Conservation (phyloP, 768 basidiomycete species). For the Pilatotrama ljubarskyi region DNA sequence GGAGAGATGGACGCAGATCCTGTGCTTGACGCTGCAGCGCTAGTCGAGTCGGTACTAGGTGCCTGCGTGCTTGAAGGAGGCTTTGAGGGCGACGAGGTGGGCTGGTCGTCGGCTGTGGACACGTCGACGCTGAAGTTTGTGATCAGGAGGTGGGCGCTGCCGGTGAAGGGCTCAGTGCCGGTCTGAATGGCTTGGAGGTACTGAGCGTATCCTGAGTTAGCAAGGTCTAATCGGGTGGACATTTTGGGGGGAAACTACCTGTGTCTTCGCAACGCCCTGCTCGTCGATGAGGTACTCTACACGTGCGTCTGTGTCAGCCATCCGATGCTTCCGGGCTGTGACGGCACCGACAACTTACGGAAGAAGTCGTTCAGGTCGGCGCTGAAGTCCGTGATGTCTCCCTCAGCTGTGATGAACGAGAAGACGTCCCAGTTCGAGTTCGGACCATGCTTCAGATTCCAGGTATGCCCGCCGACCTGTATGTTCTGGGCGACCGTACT, state of each 20-base stretch:
- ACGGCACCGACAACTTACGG: slow-evolving; percentile 35
- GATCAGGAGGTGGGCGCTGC: slow-evolving; percentile 47
- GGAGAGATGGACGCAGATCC: neutral
- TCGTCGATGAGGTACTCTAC: slow-evolving; percentile 47
- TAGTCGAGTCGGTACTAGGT: neutral
- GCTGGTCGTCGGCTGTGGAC: slow-evolving; percentile 1
- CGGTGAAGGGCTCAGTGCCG: slow-evolving; percentile 57
- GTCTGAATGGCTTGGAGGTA: slow-evolving; percentile 55
- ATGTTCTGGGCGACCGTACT: slow-evolving; percentile 48
- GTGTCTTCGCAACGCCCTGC: slow-evolving; percentile 47
- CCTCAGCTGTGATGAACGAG: slow-evolving; percentile 51
- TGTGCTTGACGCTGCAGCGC: neutral
- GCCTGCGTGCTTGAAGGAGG: neutral
- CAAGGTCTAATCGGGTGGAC: too few relatives aligned
- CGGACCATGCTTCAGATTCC: slow-evolving; percentile 59
- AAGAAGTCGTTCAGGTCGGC: slow-evolving; percentile 57
- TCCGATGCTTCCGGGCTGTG: neutral
- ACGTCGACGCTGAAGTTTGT: slow-evolving; percentile 40
- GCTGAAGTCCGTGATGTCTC: slow-evolving; percentile 50
- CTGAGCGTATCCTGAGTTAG: slow-evolving; percentile 29
- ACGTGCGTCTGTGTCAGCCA: neutral
- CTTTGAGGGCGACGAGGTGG: slow-evolving; percentile 1
- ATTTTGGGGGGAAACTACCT: slow-evolving; percentile 39
- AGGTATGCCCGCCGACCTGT: slow-evolving; percentile 48
- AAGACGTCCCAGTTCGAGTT: slow-evolving; percentile 58